These are phyloP conservation scores for Cynanchum wilfordii DNA, from an alignment of 257 asterid genomes.

Conservation along the genomic window DNA sequence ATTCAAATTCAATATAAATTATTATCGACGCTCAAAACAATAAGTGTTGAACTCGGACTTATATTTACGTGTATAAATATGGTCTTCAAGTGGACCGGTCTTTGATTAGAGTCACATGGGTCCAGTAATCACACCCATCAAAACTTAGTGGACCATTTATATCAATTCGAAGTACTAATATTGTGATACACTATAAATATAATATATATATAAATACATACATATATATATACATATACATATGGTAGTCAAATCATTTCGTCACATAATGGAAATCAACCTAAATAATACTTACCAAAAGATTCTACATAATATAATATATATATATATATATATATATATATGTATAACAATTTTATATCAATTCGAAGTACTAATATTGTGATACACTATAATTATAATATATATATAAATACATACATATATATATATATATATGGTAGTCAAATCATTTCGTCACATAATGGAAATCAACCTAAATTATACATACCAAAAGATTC, in stretches of 20 bases:
- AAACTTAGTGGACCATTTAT: slow-evolving; percentile 15
- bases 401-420: no score
- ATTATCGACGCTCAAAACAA: no score
- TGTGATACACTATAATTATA: neutral
- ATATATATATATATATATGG: no score
- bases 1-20: no score
- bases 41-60: no score
- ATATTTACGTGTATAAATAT: neutral
- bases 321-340: no score
- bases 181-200: neutral
- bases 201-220: no score
- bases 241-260: neutral
- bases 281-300: neutral
- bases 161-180: slow-evolving; percentile 3
- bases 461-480: neutral
- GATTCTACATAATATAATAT: neutral
- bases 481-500: neutral
- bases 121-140: slow-evolving; percentile 23
- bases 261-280: neutral
- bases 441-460: neutral
- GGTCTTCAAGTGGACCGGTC: slow-evolving; percentile 1
- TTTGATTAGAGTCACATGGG: slow-evolving; percentile 5
- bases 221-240: neutral
- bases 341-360: neutral
- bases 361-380: neutral